Evolutionary conservation across 768 basidiomycete genomes (phyloP), one percentile per base, ranked within the genome.

Genomic region (Rubroboletus pulcherrimus): DNA sequence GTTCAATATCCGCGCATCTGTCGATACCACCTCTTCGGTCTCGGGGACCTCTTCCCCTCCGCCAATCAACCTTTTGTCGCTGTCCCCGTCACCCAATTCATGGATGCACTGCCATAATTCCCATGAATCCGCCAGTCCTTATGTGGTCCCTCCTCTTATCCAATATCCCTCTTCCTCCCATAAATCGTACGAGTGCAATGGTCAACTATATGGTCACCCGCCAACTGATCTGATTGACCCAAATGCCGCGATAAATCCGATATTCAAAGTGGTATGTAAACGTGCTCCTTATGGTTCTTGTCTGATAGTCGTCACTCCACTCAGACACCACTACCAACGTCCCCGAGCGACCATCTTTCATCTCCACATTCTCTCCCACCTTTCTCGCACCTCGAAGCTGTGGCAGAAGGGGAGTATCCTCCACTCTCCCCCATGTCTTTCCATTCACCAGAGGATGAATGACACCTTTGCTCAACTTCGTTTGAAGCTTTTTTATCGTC

Each of bases 231-330:
- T 78, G 45, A 72, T 79, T 51, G 81, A 81, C 15, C 78, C 88
- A 37, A 86, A 85, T 66, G 81, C 85, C 44, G 80, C 78, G 34
- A 89, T 91, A 66, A 91, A 93, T 71, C 89, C 91, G 30, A 91
- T 92, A 69, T 93, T 93, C 78, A 87, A 89, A 82, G 90, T 93
- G 77, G 91, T 92, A 75, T 78, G 91, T 83, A 19, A 54, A 37
- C 30, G 2, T 53, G 3, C 30, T 37, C 9, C 7, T 46, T 34
- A 5, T 35, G 12, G 54, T 26, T 44, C 37, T 33, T 38, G 30
- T 38, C 49, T 68, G 40, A 59, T 47, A 14, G 53, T 46, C 55
- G 24, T 43, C 33, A 15, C 52, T 40, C 48, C 39, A 26, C 41
- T 52, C 45, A 87, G 84, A 79, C 83, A 55, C 81, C 83, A 68